Base-by-base conservation (phyloP, 2,329 filamentous ascomycete species). In the Fusarium xylarioides region DNA sequence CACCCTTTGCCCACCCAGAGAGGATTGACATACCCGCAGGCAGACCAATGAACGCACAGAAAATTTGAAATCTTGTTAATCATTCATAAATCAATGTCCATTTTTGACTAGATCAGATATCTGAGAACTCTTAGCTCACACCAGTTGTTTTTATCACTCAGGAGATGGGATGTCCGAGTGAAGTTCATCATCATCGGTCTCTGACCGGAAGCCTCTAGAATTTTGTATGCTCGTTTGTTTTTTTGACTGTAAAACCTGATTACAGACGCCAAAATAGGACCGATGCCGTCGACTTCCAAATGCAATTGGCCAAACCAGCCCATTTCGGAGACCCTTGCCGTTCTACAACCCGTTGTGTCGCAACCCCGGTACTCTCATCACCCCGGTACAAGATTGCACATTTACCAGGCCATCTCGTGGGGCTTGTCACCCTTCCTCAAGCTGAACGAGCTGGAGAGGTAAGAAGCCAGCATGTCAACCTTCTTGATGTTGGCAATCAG, bases 351-450 rank as follows among this genome's bases (percentile, higher is more conserved):
- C 77, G 75, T 80, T 67, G 70, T 79, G 73, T 81, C 81, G 77
- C 76, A 77, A 78, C 71, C 77, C 76, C 69, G 69, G 71, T 77
- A 74, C 70, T 76, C 73, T 73, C 73, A 71, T 71, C 74, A 74
- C 74, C 73, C 77, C 74, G 73, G 72, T 71, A 66, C 68, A 78
- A 74, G 70, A 74, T 79, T 79, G 77, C 73, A 76, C 77, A 74
- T 91, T 88, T 98, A 99, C 91, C 95, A 99, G 88, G 94, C 93
- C 96, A 99, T 98, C 92, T 97, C 94, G 89, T 99, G 96, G 88
- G 96, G 96, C 92, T 95, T 95, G 91, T 99, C 95, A 83, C 96
- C 96, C 90, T 95, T 98, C 89, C 95, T 93, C 87, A 99, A 92
- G 91, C 93, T 97, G 93, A 99, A 99, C 85, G 92, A 94, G 86